Conservation (phyloP, 169 alveolate species). For the Babesia ovis region DNA sequence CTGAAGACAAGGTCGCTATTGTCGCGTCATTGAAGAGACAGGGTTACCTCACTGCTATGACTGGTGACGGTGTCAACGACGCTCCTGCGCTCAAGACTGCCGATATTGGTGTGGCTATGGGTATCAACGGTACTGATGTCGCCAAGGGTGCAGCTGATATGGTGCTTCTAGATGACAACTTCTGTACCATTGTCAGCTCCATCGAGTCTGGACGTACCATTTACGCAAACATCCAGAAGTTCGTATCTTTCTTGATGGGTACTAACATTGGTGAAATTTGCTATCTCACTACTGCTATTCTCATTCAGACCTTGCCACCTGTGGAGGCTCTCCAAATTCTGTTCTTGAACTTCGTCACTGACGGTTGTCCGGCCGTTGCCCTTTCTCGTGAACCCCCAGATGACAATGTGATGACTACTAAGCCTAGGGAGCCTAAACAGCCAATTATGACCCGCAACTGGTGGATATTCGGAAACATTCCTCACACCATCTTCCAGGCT, state of each 20-base stretch:
- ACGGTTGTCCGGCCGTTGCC: slow-evolving; percentile 93
- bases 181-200: slow-evolving; percentile 88
- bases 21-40: slow-evolving; percentile 87
- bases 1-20: slow-evolving; percentile 89
- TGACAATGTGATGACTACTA: slow-evolving; percentile 84
- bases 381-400: slow-evolving; percentile 90
- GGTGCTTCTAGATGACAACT: slow-evolving; percentile 85
- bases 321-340: slow-evolving; percentile 88
- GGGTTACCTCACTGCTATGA: slow-evolving; percentile 88
- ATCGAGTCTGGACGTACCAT: slow-evolving; percentile 89
- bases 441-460: slow-evolving; percentile 89
- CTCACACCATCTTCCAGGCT: slow-evolving; percentile 89
- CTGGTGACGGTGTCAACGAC: slow-evolving; percentile 92
- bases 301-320: slow-evolving; percentile 86
- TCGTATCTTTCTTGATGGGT: slow-evolving; percentile 90
- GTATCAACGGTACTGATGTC: slow-evolving; percentile 90
- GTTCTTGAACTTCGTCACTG: slow-evolving; percentile 88
- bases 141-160: slow-evolving; percentile 85
- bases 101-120: slow-evolving; percentile 95
- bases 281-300: slow-evolving; percentile 82
- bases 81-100: slow-evolving; percentile 89
- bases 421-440: slow-evolving; percentile 85
- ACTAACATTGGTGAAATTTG: slow-evolving; percentile 90
- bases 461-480: slow-evolving; percentile 89
- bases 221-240: slow-evolving; percentile 91